A percentile compares a stretch with the other conserved stretches of the same genome.
Evolutionary conservation across 2,329 filamentous ascomycete genomes (phyloP).

Genomic region (Scedosporium aurantiacum): DNA sequence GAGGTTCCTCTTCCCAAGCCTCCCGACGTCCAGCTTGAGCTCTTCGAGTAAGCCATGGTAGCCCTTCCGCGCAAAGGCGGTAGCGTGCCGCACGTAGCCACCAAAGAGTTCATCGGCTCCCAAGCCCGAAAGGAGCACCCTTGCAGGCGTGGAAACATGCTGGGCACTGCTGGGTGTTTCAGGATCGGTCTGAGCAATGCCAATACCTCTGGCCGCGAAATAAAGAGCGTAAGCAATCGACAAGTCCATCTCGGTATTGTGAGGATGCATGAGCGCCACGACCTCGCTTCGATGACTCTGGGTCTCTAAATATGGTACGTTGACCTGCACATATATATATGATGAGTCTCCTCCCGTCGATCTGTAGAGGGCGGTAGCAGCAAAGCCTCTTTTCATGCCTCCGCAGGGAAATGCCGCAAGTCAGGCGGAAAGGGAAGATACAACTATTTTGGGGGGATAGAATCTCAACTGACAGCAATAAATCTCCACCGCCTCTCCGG

Average conservation of each 20-base stretch:
- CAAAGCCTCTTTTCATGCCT: neutral
- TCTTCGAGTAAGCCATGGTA: conserved; percentile 68
- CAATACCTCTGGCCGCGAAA: conserved; percentile 73
- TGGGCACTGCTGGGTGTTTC: conserved; percentile 14
- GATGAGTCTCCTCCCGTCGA: neutral
- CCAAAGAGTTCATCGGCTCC: conserved; percentile 95
- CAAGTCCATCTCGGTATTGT: conserved; percentile 97
- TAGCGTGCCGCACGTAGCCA: conserved; percentile 76
- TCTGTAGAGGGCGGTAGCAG: neutral
- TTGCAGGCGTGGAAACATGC: conserved; percentile 46
- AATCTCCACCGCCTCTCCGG: conserved; percentile 71
- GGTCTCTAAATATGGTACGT: conserved; percentile 72
- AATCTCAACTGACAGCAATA: conserved; percentile 43
- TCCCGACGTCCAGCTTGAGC: conserved; percentile 70
- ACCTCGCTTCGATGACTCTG: conserved; percentile 57
- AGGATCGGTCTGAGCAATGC: conserved; percentile 27
- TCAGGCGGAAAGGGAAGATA: neutral
- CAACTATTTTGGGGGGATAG: neutral
- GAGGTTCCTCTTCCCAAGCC: conserved; percentile 87
- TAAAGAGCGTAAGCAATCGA: conserved; percentile 92
- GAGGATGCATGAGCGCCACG: conserved; percentile 72
- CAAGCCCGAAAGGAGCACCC: conserved; percentile 81
- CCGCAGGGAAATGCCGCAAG: neutral
- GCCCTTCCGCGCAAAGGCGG: conserved; percentile 59
- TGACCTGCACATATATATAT: conserved; percentile 36